These are phyloP conservation scores for Yamadazyma songkhlaensis DNA, from an alignment of 1,139 yeast genomes.

Conservation along the genomic window DNA sequence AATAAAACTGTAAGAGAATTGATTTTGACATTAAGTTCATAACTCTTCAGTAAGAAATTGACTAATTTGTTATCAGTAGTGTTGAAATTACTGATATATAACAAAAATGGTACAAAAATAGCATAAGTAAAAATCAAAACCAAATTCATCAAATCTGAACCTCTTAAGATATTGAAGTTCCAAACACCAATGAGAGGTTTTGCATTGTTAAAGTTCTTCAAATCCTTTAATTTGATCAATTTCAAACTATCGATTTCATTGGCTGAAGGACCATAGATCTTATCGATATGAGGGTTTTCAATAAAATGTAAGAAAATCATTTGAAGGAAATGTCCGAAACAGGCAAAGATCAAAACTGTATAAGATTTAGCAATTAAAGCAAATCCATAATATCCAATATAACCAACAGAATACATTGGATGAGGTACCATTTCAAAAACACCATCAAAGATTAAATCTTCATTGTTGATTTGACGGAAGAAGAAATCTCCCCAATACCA, in stretches of 20 bases:
- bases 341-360: conserved; percentile 66
- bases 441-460: conserved; percentile 82
- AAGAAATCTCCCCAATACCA: conserved; percentile 98
- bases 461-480: conserved; percentile 71
- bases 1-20: conserved; percentile 23
- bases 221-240: conserved; percentile 40
- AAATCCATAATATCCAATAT: conserved; percentile 84
- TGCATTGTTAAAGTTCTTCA: conserved; percentile 44
- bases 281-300: conserved; percentile 87
- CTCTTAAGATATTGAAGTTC: conserved; percentile 65
- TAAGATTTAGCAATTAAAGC: conserved; percentile 78
- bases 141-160: conserved; percentile 61
- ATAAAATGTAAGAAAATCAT: conserved; percentile 74
- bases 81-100: conserved; percentile 21
- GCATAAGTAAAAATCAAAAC: conserved; percentile 44
- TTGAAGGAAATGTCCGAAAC: conserved; percentile 76
- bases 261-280: conserved; percentile 59
- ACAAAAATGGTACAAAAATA: conserved; percentile 42
- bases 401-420: conserved; percentile 92
- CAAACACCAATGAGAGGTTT: conserved; percentile 64
- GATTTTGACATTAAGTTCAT: conserved; percentile 3
- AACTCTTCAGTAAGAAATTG: conserved; percentile 1
- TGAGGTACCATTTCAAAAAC: conserved; percentile 91
- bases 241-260: conserved; percentile 36
- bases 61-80: conserved; percentile 13